Percentiles rank a stretch among this genome's conserved stretches.
Evolutionary conservation across 495 filamentous ascomycete genomes (phyloP).

Genomic region (Corynascus novoguineensis): DNA sequence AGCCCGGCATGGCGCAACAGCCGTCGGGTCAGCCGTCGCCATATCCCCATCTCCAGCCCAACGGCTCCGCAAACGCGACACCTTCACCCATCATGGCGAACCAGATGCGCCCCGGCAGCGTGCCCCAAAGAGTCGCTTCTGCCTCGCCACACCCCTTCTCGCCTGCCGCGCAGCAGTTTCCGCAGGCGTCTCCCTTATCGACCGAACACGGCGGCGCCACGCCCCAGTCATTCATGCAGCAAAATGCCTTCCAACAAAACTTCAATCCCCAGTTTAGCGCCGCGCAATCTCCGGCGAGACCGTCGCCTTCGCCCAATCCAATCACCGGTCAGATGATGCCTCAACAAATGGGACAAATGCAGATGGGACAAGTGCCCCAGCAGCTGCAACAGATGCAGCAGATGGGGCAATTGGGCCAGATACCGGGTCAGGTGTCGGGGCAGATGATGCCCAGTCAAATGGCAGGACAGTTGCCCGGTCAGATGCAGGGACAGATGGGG

Average conservation of each 20-base stretch:
- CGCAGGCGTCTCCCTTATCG: slow-evolving; percentile 72
- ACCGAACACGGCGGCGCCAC: slow-evolving; percentile 75
- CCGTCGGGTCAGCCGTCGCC: slow-evolving; percentile 53
- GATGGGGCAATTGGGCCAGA: slow-evolving; percentile 12
- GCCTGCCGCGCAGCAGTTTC: slow-evolving; percentile 67
- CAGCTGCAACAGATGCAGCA: slow-evolving; percentile 31
- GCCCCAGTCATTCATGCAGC: slow-evolving; percentile 65
- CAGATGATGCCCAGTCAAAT: slow-evolving; percentile 25
- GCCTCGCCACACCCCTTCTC: slow-evolving; percentile 90
- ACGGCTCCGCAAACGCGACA: slow-evolving; percentile 72
- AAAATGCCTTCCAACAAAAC: slow-evolving; percentile 51
- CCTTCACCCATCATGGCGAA: slow-evolving; percentile 81
- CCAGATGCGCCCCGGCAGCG: slow-evolving; percentile 58
- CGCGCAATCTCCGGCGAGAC: slow-evolving; percentile 46
- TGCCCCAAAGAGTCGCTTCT: slow-evolving; percentile 78
- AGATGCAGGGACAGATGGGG: slow-evolving; percentile 20
- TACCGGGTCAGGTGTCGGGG: slow-evolving; percentile 13
- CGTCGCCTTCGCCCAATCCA: slow-evolving; percentile 43
- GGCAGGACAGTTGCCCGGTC: slow-evolving; percentile 19
- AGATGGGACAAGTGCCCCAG: slow-evolving; percentile 23
- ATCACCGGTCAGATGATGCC: slow-evolving; percentile 45
- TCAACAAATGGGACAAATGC: slow-evolving; percentile 41
- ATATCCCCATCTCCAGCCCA: slow-evolving; percentile 79
- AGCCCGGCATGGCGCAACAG: slow-evolving; percentile 54
- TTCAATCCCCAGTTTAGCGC: slow-evolving; percentile 54